Percentiles rank a stretch among this genome's conserved stretches.
Evolutionary conservation across 2,329 filamentous ascomycete species (phyloP).

Genomic region (Aspergillus sclerotialis): DNA sequence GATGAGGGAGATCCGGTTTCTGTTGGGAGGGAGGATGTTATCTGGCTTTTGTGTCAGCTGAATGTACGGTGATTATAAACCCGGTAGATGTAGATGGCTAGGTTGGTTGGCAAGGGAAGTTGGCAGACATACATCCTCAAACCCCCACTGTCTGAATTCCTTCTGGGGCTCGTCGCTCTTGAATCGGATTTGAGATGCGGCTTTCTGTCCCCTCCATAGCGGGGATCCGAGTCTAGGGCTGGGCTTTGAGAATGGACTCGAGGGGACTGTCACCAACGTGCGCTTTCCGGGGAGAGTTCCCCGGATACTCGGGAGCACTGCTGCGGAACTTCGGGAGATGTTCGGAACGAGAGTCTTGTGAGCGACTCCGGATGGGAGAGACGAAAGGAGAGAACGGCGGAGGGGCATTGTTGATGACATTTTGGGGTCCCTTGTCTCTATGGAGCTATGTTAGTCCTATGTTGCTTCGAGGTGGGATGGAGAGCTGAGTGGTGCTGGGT

Average conservation of each 20-base stretch:
- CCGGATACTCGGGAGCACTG: background rate
- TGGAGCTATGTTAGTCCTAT: too few relatives aligned
- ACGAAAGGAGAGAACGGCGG: background rate
- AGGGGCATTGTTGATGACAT: background rate
- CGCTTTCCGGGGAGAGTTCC: too few relatives aligned
- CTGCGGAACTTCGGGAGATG: background rate
- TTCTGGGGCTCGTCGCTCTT: conserved; percentile 9
- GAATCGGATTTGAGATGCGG: conserved; percentile 12
- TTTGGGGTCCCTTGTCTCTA: too few relatives aligned
- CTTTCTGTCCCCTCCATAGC: too few relatives aligned
- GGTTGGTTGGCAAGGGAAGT: too few relatives aligned
- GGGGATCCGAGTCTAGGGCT: too few relatives aligned
- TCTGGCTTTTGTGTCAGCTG: conserved; percentile 16
- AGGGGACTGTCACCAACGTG: too few relatives aligned
- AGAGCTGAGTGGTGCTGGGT: too few relatives aligned
- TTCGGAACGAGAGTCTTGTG: background rate
- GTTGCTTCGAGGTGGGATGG: too few relatives aligned
- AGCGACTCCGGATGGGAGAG: background rate
- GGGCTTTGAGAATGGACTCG: too few relatives aligned
- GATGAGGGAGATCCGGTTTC: conserved; percentile 10
- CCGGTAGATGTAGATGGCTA: too few relatives aligned
- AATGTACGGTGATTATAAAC: too few relatives aligned
- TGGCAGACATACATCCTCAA: conserved; percentile 30
- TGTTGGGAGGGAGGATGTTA: conserved; percentile 27
- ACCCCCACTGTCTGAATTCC: conserved; percentile 22